These are phyloP conservation scores for Trichoderma oligosporum DNA, from an alignment of 2,329 filamentous ascomycete species.

Conservation along the genomic window DNA sequence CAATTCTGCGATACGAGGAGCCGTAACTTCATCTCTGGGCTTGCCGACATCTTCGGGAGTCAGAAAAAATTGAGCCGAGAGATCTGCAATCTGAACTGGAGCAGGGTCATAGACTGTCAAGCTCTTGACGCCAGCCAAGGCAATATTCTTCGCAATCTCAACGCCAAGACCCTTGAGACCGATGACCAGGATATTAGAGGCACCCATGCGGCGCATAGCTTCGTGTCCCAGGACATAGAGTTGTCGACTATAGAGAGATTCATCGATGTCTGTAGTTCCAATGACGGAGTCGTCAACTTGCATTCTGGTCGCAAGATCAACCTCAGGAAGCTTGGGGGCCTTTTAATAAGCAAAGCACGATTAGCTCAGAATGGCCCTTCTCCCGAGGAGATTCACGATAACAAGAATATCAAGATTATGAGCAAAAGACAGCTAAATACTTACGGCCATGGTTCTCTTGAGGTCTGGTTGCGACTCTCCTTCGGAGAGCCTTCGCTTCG, in stretches of 20 bases:
- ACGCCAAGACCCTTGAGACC: constrained; percentile 93
- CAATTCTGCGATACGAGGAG: constrained; percentile 85
- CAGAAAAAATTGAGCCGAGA: constrained; percentile 97
- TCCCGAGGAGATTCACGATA: not conserved
- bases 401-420: not conserved
- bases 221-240: constrained; percentile 68
- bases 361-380: not conserved
- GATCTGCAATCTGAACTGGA: constrained; percentile 77
- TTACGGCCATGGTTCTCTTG: constrained; percentile 61
- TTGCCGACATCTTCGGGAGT: constrained; percentile 85
- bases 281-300: constrained; percentile 60
- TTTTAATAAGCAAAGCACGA: constrained; percentile 25
- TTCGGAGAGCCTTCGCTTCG: constrained; percentile 64
- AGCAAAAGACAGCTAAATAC: constrained; percentile 29
- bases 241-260: constrained; percentile 70
- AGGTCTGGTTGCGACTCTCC: constrained; percentile 54
- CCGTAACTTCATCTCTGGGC: constrained; percentile 80
- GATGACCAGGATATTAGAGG: constrained; percentile 88
- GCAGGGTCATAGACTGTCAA: constrained; percentile 88
- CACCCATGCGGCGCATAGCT: constrained; percentile 99
- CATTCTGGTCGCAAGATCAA: constrained; percentile 62
- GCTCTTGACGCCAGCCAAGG: constrained; percentile 96
- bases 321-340: constrained; percentile 53
- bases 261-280: constrained; percentile 61
- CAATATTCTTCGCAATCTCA: constrained; percentile 98